Base-by-base conservation (phyloP, 176 grass and related monocot genomes). In the Secale cereale region DNA sequence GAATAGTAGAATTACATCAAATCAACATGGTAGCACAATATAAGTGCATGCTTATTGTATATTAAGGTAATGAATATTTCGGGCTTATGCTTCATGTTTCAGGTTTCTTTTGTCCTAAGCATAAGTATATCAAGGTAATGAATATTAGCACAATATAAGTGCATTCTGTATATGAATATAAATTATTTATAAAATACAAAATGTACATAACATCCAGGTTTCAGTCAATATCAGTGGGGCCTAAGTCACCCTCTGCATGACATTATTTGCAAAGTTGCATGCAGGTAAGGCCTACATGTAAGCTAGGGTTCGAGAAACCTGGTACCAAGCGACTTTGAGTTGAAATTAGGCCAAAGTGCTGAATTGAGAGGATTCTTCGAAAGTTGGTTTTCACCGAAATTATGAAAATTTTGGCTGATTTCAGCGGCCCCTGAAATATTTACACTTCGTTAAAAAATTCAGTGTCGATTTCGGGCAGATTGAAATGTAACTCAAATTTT, bases 11-110 rank as follows among this genome's bases (percentile, higher is more conserved):
- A 84, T 25, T 77, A 65, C 70, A 35, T 65, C 12, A 83, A 50
- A 59, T 65, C 52, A 83, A 48, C 54, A 76, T 33, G 46, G 4
- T 56, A 76, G 74, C 74, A 76, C 27, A 76, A 76, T 76, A 59
- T 36, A n/a, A 73, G 36, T 11, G 23, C 59, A 71, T 59, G 19
- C 36, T 57, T 22, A 71, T 59, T 71, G 11, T 36, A 27, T 16
- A 64, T 29, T 64, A 27, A 28, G 17, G 37, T 7, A 82, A 26
- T n/a, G 12, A 60, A 39, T 57, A 10, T 27, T n/a, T n/a, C n/a
- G n/a, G n/a, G n/a, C n/a, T n/a, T n/a, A n/a, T n/a, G n/a, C n/a
- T n/a, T n/a, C n/a, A n/a, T n/a, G n/a, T n/a, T n/a, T n/a, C n/a
- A n/a, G n/a, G n/a, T n/a, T n/a, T n/a, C n/a, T n/a, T n/a, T n/a